A percentile compares a stretch with the other conserved stretches of the same genome.
These are phyloP conservation scores for Ensete ventricosum DNA, from an alignment of 176 grass and related monocot species.

Conservation along the genomic window DNA sequence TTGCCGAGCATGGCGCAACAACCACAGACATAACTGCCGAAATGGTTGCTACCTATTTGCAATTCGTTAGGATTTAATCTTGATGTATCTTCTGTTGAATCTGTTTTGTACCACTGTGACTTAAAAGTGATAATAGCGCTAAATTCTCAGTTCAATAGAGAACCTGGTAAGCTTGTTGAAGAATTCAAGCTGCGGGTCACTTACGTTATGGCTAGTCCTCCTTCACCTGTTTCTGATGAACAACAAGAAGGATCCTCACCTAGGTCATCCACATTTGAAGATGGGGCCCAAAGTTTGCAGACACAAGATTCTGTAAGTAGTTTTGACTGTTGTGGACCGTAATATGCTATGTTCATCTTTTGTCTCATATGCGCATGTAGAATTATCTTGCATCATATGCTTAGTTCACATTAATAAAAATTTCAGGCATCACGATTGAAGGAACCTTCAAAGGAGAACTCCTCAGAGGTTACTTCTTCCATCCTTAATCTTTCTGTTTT, in stretches of 20 bases:
- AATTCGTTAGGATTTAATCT: neutral
- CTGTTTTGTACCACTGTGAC: neutral
- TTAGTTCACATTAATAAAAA: neutral
- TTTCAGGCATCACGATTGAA: neutral
- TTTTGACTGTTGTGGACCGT: neutral
- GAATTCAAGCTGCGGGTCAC: slow-evolving; percentile 87
- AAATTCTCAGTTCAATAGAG: slow-evolving; percentile 70
- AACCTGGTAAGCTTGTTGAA: slow-evolving; percentile 66
- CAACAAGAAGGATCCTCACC: slow-evolving; percentile 73
- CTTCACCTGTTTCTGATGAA: slow-evolving; percentile 54
- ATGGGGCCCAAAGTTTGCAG: slow-evolving; percentile 30
- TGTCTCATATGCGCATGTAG: neutral
- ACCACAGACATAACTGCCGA: slow-evolving; percentile 57
- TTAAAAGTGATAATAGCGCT: neutral
- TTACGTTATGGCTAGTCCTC: slow-evolving; percentile 50
- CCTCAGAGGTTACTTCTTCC: slow-evolving; percentile 1
- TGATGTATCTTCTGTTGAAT: neutral
- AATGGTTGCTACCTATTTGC: slow-evolving; percentile 35
- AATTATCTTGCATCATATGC: neutral
- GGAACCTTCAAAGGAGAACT: neutral
- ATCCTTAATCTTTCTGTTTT: neutral
- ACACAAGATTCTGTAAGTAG: slow-evolving; percentile 65
- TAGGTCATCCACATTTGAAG: slow-evolving; percentile 50
- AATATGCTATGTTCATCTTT: neutral
- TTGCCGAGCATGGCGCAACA: slow-evolving; percentile 46